These are phyloP conservation scores for Microbotryomycetes sp. DNA, from an alignment of 1,284 basidiomycete species.

Conservation along the genomic window DNA sequence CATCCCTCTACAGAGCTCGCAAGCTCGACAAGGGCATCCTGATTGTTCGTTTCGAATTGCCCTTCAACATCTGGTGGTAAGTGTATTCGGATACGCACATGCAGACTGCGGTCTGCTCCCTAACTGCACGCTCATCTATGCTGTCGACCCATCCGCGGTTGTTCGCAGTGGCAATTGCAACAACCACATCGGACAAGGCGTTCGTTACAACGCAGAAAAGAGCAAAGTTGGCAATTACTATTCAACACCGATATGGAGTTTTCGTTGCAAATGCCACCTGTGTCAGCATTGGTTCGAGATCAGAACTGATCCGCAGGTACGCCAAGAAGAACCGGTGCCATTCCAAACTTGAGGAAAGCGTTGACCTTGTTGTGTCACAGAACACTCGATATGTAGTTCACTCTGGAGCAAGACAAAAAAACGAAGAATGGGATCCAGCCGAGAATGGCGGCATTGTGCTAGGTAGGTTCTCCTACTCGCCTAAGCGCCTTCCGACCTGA, in stretches of 20 bases:
- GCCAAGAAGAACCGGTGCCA: neutral
- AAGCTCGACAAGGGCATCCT: slow-evolving; percentile 91
- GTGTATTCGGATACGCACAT: neutral
- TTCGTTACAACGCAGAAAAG: slow-evolving; percentile 98
- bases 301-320: slow-evolving; percentile 88
- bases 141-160: neutral
- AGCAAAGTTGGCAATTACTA: slow-evolving; percentile 91
- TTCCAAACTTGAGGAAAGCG: neutral
- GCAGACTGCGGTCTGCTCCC: neutral
- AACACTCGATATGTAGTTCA: slow-evolving; percentile 91
- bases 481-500: neutral
- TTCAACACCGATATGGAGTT: slow-evolving; percentile 86
- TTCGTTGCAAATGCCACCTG: slow-evolving; percentile 93
- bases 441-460: slow-evolving; percentile 90
- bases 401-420: slow-evolving; percentile 81
- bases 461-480: slow-evolving; percentile 48
- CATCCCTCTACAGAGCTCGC: slow-evolving; percentile 58
- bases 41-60: slow-evolving; percentile 70
- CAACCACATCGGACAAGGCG: slow-evolving; percentile 92
- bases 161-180: slow-evolving; percentile 71
- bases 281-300: slow-evolving; percentile 90
- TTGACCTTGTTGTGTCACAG: slow-evolving; percentile 45
- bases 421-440: slow-evolving; percentile 91
- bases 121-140: neutral
- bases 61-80: slow-evolving; percentile 97